Conservation (phyloP, 139 green algal genomes). For the Zygnema circumcarinatum region DNA sequence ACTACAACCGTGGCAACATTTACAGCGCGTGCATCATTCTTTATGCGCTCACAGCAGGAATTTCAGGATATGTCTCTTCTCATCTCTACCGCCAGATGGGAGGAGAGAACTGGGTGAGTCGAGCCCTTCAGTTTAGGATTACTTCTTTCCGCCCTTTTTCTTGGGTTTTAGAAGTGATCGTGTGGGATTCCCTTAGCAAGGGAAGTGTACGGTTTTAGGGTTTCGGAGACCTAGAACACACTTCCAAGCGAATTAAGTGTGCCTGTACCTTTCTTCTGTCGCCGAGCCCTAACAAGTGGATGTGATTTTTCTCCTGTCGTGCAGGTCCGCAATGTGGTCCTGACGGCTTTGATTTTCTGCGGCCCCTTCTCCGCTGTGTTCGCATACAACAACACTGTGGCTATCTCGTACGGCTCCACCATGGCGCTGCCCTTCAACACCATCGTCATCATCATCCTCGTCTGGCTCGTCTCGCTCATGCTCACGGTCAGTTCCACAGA, state of each 20-base stretch:
- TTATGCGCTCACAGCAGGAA: constrained; percentile 67
- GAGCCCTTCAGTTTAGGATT: neutral
- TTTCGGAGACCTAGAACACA: too few relatives aligned
- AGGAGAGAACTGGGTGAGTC: constrained; percentile 75
- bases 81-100: constrained; percentile 85
- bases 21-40: constrained; percentile 65
- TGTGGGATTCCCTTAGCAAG: too few relatives aligned
- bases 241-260: too few relatives aligned
- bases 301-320: too few relatives aligned
- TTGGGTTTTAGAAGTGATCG: too few relatives aligned
- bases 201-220: too few relatives aligned
- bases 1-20: constrained; percentile 68
- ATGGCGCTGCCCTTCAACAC: constrained; percentile 84
- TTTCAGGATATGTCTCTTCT: constrained; percentile 85
- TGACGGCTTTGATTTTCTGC: constrained; percentile 76
- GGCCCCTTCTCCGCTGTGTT: constrained; percentile 77
- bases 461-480: constrained; percentile 79
- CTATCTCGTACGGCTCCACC: constrained; percentile 72
- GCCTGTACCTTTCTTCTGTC: too few relatives aligned
- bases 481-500: constrained; percentile 59
- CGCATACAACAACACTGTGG: constrained; percentile 81
- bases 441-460: constrained; percentile 82
- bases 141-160: too few relatives aligned
- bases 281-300: too few relatives aligned
- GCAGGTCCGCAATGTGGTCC: constrained; percentile 69